Evolutionary conservation across 192 early-diverging fungal species (phyloP).

Genomic region (Cetraspora pellucida): DNA sequence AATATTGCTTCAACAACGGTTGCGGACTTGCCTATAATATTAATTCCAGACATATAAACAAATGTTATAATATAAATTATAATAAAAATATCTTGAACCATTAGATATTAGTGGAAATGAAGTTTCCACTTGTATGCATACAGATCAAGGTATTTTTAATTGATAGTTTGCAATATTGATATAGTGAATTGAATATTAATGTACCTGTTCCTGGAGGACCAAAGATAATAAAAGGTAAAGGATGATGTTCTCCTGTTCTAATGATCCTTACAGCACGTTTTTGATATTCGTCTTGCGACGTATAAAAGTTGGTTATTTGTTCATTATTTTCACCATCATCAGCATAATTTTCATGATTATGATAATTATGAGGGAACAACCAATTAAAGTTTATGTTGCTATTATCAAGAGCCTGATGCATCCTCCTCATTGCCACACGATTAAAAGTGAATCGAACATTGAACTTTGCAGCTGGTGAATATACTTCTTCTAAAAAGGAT

Average conservation of each 20-base stretch:
- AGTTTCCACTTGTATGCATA: too few species aligned
- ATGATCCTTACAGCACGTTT: neutral
- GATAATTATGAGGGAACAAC: neutral
- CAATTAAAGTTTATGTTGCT: neutral
- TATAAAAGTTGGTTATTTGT: neutral
- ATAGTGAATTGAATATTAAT: too few species aligned
- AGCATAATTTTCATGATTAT: neutral
- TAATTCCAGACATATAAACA: neutral
- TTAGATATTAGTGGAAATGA: too few species aligned
- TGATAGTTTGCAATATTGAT: too few species aligned
- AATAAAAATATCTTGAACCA: too few species aligned
- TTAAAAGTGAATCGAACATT: neutral
- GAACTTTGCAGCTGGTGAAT: neutral
- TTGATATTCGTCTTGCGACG: neutral
- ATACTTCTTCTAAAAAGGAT: neutral
- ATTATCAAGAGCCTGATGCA: neutral
- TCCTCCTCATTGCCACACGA: neutral
- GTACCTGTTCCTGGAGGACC: neutral
- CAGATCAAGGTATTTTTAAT: too few species aligned
- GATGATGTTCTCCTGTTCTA: neutral
- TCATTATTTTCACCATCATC: neutral
- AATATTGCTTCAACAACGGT: neutral
- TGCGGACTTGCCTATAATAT: neutral
- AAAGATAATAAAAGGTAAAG: slow-evolving; percentile 1
- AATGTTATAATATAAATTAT: too few species aligned